Conservation (phyloP, 2,329 filamentous ascomycete species). For the Colletotrichum graminicola region DNA sequence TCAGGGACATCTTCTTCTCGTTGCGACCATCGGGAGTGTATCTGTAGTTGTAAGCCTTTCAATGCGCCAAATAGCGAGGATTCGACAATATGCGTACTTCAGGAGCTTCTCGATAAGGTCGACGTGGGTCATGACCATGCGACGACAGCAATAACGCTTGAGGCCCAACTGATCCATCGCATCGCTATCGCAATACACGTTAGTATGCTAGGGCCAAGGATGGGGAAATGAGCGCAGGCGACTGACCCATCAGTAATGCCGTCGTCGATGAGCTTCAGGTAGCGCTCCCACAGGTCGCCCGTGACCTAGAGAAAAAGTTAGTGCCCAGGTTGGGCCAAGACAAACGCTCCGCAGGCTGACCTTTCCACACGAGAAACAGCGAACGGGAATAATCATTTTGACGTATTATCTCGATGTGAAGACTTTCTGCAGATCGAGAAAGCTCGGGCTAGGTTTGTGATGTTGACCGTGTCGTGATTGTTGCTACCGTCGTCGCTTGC, state of each 20-base stretch:
- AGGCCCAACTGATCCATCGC: constrained; percentile 96
- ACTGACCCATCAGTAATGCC: constrained; percentile 80
- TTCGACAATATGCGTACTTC: constrained; percentile 69
- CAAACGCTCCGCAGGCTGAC: constrained; percentile 62
- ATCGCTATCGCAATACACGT: constrained; percentile 70
- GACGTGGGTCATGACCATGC: constrained; percentile 99
- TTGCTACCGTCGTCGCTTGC: constrained; percentile 13
- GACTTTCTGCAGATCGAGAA: background rate
- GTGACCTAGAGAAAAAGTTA: constrained; percentile 76
- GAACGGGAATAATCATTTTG: constrained; percentile 98
- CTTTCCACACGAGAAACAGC: constrained; percentile 99
- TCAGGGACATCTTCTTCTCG: constrained; percentile 68
- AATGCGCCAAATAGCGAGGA: constrained; percentile 5
- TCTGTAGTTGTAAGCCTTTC: constrained; percentile 52
- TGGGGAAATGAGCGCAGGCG: constrained; percentile 6
- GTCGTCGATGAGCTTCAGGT: constrained; percentile 88
- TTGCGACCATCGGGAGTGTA: constrained; percentile 74
- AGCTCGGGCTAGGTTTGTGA: background rate
- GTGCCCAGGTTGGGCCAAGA: constrained; percentile 39
- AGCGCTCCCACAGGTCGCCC: constrained; percentile 97
- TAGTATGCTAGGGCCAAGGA: background rate
- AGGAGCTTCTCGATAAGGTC: constrained; percentile 98
- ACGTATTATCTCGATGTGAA: constrained; percentile 12
- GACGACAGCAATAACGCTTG: constrained; percentile 96
- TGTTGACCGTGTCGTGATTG: background rate